Evolutionary conservation across 2,329 filamentous ascomycete genomes (phyloP), one percentile per base, ranked within the genome.

Genomic region (Rachicladosporium sp.): DNA sequence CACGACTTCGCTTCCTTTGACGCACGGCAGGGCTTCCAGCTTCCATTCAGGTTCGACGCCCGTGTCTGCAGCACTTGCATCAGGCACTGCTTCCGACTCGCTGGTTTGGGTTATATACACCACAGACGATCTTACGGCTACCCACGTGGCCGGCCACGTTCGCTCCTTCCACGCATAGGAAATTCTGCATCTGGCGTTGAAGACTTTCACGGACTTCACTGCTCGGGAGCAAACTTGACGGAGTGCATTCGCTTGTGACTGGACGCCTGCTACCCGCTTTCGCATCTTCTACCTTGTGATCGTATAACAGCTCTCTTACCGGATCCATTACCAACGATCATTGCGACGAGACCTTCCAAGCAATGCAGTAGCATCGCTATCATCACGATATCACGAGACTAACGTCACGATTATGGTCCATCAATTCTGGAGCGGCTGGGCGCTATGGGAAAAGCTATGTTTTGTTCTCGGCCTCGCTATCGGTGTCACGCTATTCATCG

Each of bases 391-490:
- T 8, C 6, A 29, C 6, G 8, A 11, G 30, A 10, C n/a, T 6
- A 15, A 36, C 15, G 15, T 29, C 9, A 21, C n/a, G 7, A 33
- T 8, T 6, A 40, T 40, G 38, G 38, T 29, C 2, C 33, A 33
- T 29, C 12, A 21, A 15, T 69, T 70, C 56, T 70, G 69, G 50
- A 53, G 44, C 12, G 58, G 47, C 37, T 93, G 86, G 87, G 67
- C 73, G 50, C 65, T 91, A 52, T 94, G 87, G 87, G 76, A 91
- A 69, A 78, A 93, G 66, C 79, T 94, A 78, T 83, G 79, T 38
- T 85, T 93, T 66, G 87, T 93, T 19, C 71, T 93, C 36, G 83
- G 70, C 31, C 74, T 74, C 49, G 74, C 73, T 43, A 87, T 93
- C 48, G 60, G 74, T 36, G 49, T 77, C 30, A 82, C 87, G 31